phyloP scores from a whole-genome alignment of 2,329 filamentous ascomycete species.

The Dactylellina sp. region DNA sequence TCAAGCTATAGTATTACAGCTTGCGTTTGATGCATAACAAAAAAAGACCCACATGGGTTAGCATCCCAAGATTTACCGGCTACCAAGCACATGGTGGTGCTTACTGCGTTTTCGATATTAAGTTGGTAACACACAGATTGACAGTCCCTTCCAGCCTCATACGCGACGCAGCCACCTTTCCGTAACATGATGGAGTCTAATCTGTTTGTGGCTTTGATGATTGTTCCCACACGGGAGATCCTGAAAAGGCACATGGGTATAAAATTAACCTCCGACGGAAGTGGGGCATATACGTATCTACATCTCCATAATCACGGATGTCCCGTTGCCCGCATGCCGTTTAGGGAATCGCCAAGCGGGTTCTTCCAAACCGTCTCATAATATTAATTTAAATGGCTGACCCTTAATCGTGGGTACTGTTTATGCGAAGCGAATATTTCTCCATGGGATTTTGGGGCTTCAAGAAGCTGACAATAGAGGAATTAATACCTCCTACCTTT shows the following conservation, averaged over 20 bases:
- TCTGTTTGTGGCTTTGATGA: background rate
- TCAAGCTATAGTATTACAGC: too few species aligned
- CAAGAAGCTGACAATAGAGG: too few species aligned
- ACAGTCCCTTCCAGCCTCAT: background rate
- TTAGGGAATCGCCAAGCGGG: constrained; percentile 14
- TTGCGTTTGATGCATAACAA: too few species aligned
- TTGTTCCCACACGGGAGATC: background rate
- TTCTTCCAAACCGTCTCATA: background rate
- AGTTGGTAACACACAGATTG: background rate
- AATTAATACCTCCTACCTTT: background rate
- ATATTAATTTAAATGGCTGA: background rate
- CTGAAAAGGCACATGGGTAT: constrained; percentile 1
- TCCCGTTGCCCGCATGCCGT: background rate
- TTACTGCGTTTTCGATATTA: background rate
- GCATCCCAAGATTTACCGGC: too few species aligned
- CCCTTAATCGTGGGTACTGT: background rate
- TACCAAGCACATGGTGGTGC: too few species aligned
- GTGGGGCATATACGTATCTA: constrained; percentile 5
- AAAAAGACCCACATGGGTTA: too few species aligned
- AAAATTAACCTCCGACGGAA: constrained; percentile 13
- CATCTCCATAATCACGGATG: background rate
- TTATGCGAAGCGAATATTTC: background rate
- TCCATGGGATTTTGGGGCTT: background rate
- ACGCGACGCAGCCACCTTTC: constrained; percentile 4
- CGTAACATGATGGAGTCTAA: constrained; percentile 4